Base-by-base conservation (phyloP, 2,329 filamentous ascomycete species). In the Cladosporium sp. region DNA sequence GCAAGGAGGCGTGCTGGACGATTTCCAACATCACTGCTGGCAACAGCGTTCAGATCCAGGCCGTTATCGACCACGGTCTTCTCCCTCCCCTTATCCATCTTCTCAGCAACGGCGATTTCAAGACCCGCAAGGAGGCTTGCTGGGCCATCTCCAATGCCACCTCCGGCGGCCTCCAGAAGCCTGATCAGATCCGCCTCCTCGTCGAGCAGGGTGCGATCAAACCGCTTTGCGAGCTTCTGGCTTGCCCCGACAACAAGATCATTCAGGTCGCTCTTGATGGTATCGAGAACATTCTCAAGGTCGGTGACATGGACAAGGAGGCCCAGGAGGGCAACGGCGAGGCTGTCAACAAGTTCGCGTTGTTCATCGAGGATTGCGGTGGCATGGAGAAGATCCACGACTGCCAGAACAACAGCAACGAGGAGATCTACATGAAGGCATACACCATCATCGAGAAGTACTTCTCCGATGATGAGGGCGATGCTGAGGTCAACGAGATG, bases 401-500 rank as follows among this genome's bases (percentile, higher is more conserved):
- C 65, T 97, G 93, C 82, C 93, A 98, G 79, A 96, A 95, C 78
- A 98, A 98, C 67, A 92, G 92, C 77, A 98, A 98, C 75, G 93
- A 98, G 76, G 93, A 98, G 76, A 98, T 98, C 64, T 98, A 98
- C 81, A 97, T 98, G 92, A 98, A 98, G 84, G 93, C 93, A 0
- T 98, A 97, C 81, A 97, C 95, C 81, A 98, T 98, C 74, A 98
- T 98, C 62, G 93, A 98, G 81, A 96, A 96, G 79, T 98, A 98
- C 82, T 98, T 98, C 78, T 96, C 91, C 0, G 93, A 98, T 66
- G 93, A 98, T 62, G 93, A 97, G 52, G 93, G 95, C 68, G 81
- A 80, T 58, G 82, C 74, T 43, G 90, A 91, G 64, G 90, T 90
- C 62, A 88, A 90, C 57, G 89, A 95, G 65, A 81, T 89, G 72